Base-by-base conservation (phyloP, 2,329 filamentous ascomycete genomes). In the Atkinsonella hypoxylon region DNA sequence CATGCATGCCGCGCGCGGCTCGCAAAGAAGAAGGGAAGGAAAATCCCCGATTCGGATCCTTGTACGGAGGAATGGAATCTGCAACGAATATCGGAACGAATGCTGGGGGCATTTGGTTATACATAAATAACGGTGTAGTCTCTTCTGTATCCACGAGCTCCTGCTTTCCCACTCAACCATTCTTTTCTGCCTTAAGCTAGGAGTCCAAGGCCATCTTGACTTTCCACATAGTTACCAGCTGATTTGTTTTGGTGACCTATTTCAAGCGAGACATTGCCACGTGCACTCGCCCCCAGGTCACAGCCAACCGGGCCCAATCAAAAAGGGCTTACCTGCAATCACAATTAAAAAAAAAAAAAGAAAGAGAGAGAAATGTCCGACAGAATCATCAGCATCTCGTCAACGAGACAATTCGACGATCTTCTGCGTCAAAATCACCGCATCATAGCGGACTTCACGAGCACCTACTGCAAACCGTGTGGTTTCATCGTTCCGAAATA, bases 381-480 rank as follows among this genome's bases (percentile, higher is more conserved):
- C 15, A 9, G 39, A n/a, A 51, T 49, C 34, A 45, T 41, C 9
- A n/a, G 41, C 12, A 44, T 54, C 41, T 45, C 30, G 7, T 47
- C 50, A 3, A 26, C 42, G 13, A 60, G 67, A 40, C 76, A 80
- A 30, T 88, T 78, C 70, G 64, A 77, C 49, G 59, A 62, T 42
- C 76, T 75, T 51, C 58, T 82, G 56, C 64, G 69, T 51, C 60
- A 70, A 61, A 50, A 57, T 52, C 68, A 79, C 63, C 73, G 74
- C 45, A 77, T 91, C 60, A 72, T 95, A 56, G 71, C 95, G 64
- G 89, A 95, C 75, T 89, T 81, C 73, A 89, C 84, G 9, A 48
- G 48, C 45, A 40, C 9, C 11, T 96, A 90, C 90, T 97, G 91
- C 75, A 89, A 89, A 54, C 91, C 91, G 54, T 97, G 91, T 85